A percentile compares a stretch with the other conserved stretches of the same genome.
Evolutionary conservation across 2,329 filamentous ascomycete species (phyloP).

Genomic region (Aaosphaeria pasadenensis): DNA sequence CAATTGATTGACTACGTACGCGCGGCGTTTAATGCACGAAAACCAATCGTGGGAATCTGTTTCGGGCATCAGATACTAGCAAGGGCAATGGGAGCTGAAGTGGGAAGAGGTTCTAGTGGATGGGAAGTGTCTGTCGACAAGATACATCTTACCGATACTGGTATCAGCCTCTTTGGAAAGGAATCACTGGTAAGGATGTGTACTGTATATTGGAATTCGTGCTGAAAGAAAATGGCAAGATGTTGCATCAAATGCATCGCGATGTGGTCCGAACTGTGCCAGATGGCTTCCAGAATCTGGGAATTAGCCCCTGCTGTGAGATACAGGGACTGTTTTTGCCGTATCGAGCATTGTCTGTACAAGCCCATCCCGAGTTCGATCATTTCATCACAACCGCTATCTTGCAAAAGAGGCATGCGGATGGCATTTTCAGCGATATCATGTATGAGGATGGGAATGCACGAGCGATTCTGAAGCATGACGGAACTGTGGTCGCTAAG

Average conservation of each 20-base stretch:
- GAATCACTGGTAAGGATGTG: conserved; percentile 56
- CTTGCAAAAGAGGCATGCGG: not conserved
- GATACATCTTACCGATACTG: conserved; percentile 65
- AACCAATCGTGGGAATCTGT: conserved; percentile 72
- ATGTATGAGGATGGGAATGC: not conserved
- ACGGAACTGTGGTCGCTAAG: not conserved
- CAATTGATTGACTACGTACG: not conserved
- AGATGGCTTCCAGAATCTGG: conserved; percentile 59
- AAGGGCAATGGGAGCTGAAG: conserved; percentile 65
- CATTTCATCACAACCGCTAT: conserved; percentile 64
- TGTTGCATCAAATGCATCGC: conserved; percentile 81
- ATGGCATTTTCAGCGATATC: not conserved
- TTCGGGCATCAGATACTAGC: conserved; percentile 87
- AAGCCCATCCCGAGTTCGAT: conserved; percentile 85
- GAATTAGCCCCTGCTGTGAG: conserved; percentile 62
- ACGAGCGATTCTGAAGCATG: not conserved
- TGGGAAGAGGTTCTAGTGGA: conserved; percentile 64
- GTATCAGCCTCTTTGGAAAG: conserved; percentile 68
- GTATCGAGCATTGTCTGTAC: conserved; percentile 67
- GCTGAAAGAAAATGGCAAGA: not conserved
- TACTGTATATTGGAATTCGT: not conserved
- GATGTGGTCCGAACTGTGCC: conserved; percentile 70
- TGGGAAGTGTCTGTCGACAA: conserved; percentile 81
- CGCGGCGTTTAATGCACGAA: conserved; percentile 37
- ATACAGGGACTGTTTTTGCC: conserved; percentile 77